Base-by-base conservation (phyloP, 1,284 basidiomycete genomes). In the Ustilago lituana region DNA sequence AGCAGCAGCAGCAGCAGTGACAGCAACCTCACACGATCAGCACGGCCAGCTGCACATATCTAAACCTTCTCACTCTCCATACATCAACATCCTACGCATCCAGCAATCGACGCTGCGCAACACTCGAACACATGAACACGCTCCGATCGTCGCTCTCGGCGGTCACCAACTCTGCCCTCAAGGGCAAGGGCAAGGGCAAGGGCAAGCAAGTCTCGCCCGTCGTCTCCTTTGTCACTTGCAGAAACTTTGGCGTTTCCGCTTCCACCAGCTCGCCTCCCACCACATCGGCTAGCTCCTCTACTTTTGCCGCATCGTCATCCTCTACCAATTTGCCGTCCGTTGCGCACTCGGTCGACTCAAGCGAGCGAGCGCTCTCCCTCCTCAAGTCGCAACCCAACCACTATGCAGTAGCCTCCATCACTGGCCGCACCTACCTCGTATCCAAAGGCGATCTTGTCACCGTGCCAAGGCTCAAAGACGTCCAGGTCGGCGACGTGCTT, bases 381-480 rank as follows among this genome's bases (percentile, higher is more conserved):
- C 81, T 87, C 41, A 74, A 80, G 47, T 82, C 83, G 14, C 92
- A 91, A 80, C 91, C 89, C 19, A 90, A 87, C 8, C 91, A 92
- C 84, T 98, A 98, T 84, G 86, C 94, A 11, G 44, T 95, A 73
- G 92, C 93, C 55, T 89, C 91, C n/a, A 87, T 98, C 56, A 90
- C 91, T 56, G 91, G 92, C 63, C 87, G 89, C 76, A 91, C 90
- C 82, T 94, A 95, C 84, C 88, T 97, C 69, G 86, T 98, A 29
- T 88, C 94, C 31, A 89, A 92, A 19, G 88, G 89, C 77, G 95
- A 98, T 85, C 83, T 95, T 65, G 88, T 98, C 77, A 98, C 95
- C 43, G 87, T 98, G 1, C 94, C 95, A 2, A 89, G 89, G 45
- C 87, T 98, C 46, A 89, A 89, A 70, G 79, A 77, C 43, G 76